Evolutionary conservation across 192 early-diverging fungal species (phyloP).

Genomic region (Mortierella antarctica): DNA sequence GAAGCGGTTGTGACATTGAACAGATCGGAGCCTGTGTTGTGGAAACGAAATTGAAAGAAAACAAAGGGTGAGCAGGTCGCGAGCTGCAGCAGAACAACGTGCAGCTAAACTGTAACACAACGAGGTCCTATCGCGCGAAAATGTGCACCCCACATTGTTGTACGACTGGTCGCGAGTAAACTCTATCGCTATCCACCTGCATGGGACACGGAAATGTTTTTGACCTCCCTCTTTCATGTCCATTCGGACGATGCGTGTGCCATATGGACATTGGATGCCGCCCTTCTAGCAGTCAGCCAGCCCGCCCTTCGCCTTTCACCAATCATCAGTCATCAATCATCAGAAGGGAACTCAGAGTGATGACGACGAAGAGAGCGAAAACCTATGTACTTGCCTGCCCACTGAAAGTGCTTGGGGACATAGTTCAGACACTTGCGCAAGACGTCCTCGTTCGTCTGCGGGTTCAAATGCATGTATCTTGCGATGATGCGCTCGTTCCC

Average conservation of each 20-base stretch:
- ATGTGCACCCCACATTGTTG: conserved; percentile 12
- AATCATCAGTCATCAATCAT: not conserved
- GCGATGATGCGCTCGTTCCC: conserved; percentile 92
- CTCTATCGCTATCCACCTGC: not conserved
- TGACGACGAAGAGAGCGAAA: not conserved
- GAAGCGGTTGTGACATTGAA: conserved; percentile 87
- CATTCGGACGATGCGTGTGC: not conserved
- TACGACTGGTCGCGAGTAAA: conserved; percentile 14
- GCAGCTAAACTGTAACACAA: conserved; percentile 1
- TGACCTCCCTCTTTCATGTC: not conserved
- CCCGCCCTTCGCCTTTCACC: not conserved
- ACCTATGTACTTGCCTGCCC: conserved; percentile 72
- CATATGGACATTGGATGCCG: not conserved
- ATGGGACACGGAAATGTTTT: not conserved
- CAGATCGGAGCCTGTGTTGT: conserved; percentile 76
- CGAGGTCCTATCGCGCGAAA: not conserved
- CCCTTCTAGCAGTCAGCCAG: not conserved
- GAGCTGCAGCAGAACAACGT: not conserved
- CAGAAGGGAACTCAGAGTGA: not conserved
- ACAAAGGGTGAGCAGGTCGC: not conserved
- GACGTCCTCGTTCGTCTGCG: conserved; percentile 74
- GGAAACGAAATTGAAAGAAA: not conserved
- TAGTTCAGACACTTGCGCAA: conserved; percentile 73
- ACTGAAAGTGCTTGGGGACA: conserved; percentile 82
- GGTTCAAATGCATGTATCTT: conserved; percentile 87